phyloP scores from a whole-genome alignment of 1,139 yeast species.

The Yamadazyma dushanensis region DNA sequence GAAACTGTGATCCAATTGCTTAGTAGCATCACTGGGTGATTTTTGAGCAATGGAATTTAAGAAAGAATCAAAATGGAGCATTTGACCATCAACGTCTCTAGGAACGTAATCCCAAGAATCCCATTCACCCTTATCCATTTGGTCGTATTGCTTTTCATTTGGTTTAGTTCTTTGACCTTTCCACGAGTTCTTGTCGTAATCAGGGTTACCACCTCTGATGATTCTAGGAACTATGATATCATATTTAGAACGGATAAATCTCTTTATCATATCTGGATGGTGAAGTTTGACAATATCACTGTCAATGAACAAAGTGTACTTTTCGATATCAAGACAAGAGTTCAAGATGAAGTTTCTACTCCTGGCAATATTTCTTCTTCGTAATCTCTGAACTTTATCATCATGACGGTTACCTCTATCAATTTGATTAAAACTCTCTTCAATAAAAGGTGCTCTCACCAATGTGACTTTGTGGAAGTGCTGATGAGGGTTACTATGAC shows the following conservation, averaged over 20 bases:
- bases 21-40: conserved; percentile 15
- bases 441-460: conserved; percentile 35
- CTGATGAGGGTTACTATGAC: conserved; percentile 1
- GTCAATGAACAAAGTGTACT: conserved; percentile 45
- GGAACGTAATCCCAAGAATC: conserved; percentile 41
- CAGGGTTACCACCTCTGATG: conserved; percentile 22
- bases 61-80: conserved; percentile 33
- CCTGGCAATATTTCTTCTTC: conserved; percentile 37
- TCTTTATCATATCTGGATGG: conserved; percentile 25
- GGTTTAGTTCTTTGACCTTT: conserved; percentile 44
- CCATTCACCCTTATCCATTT: conserved; percentile 34
- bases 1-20: conserved; percentile 20
- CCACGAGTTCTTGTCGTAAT: conserved; percentile 51
- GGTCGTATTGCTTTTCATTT: conserved; percentile 26
- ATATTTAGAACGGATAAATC: conserved; percentile 30
- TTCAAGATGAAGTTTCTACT: conserved; percentile 36
- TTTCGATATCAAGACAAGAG: conserved; percentile 28
- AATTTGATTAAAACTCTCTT: conserved; percentile 20
- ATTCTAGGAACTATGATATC: conserved; percentile 48
- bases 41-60: conserved; percentile 16
- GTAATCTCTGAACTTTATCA: conserved; percentile 29
- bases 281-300: conserved; percentile 39
- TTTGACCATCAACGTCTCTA: conserved; percentile 27
- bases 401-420: conserved; percentile 29
- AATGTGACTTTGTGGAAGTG: conserved; percentile 24